A percentile compares a stretch with the other conserved stretches of the same genome.
Conservation (phyloP, 768 basidiomycete genomes). For the Amanita subjunquillea region DNA sequence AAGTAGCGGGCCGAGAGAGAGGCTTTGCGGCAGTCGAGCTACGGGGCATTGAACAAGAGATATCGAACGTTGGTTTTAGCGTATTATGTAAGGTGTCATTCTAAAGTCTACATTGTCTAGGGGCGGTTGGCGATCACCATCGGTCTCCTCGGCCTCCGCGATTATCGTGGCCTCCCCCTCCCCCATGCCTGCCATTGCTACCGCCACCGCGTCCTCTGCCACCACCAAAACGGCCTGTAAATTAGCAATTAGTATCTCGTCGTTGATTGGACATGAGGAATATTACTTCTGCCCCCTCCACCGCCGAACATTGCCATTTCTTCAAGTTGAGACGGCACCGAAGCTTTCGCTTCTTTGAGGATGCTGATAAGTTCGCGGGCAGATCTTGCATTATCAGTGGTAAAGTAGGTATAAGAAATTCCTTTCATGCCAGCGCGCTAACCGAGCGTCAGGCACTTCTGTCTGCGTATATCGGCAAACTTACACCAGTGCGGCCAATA, state of each 20-base stretch:
- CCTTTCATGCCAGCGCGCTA: conserved; percentile 90
- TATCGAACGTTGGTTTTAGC: background rate
- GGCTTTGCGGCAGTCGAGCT: conserved; percentile 29
- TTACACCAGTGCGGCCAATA: conserved; percentile 92
- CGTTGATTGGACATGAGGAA: background rate
- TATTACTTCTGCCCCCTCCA: conserved; percentile 65
- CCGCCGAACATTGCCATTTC: conserved; percentile 88
- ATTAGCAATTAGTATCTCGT: background rate
- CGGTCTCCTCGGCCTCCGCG: conserved; percentile 23
- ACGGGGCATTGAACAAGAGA: conserved; percentile 37
- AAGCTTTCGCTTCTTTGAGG: conserved; percentile 77
- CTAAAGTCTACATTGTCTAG: conserved; percentile 12
- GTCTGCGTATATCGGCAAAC: conserved; percentile 10
- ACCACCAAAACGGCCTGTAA: conserved; percentile 24
- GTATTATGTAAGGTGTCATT: conserved; percentile 14
- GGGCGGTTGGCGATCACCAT: conserved; percentile 13
- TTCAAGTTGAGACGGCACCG: conserved; percentile 80
- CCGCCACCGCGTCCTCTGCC: conserved; percentile 34
- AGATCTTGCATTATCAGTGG: conserved; percentile 89
- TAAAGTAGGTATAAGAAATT: conserved; percentile 92
- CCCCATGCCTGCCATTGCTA: conserved; percentile 32
- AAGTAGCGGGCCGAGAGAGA: conserved; percentile 8
- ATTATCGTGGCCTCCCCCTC: conserved; percentile 28
- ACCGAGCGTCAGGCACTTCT: conserved; percentile 10
- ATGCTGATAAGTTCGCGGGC: conserved; percentile 88